Conservation (phyloP, 306 rosid species). For the Dalbergia oliveri region DNA sequence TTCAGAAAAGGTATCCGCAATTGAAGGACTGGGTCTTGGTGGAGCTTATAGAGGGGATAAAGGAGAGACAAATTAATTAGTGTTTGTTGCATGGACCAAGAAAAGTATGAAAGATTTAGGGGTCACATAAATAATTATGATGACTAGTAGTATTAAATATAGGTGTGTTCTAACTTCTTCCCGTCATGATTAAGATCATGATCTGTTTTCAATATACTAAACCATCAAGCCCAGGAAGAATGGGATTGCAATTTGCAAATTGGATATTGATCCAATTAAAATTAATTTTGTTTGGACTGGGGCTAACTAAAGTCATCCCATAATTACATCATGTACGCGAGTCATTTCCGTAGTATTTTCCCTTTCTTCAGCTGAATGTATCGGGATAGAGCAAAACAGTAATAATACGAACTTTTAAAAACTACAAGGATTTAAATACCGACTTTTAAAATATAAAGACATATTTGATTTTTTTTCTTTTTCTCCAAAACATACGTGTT, state of each 20-base stretch:
- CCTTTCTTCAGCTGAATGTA: not conserved
- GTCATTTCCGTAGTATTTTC: not conserved
- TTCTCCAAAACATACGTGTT: too few relatives aligned
- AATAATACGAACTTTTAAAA: too few relatives aligned
- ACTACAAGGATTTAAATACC: too few relatives aligned
- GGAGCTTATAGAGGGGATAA: constrained; percentile 29
- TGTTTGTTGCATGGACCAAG: constrained; percentile 35
- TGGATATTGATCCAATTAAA: constrained; percentile 3
- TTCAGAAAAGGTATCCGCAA: constrained; percentile 43
- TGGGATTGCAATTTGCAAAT: constrained; percentile 18
- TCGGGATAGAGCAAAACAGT: too few relatives aligned
- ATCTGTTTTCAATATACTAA: constrained; percentile 23
- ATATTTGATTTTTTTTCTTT: too few relatives aligned
- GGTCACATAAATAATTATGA: constrained; percentile 10
- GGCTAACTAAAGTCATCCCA: not conserved
- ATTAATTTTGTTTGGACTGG: not conserved
- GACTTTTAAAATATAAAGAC: too few relatives aligned
- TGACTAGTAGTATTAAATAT: constrained; percentile 42
- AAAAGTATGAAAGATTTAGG: constrained; percentile 29
- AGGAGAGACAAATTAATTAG: constrained; percentile 32
- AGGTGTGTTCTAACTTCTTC: constrained; percentile 45
- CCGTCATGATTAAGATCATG: constrained; percentile 44
- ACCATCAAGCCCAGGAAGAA: constrained; percentile 32
- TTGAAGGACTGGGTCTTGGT: constrained; percentile 49
- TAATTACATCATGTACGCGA: constrained; percentile 1